These are phyloP conservation scores for Linum usitatissimum DNA, from an alignment of 345 rosid species.

Conservation along the genomic window DNA sequence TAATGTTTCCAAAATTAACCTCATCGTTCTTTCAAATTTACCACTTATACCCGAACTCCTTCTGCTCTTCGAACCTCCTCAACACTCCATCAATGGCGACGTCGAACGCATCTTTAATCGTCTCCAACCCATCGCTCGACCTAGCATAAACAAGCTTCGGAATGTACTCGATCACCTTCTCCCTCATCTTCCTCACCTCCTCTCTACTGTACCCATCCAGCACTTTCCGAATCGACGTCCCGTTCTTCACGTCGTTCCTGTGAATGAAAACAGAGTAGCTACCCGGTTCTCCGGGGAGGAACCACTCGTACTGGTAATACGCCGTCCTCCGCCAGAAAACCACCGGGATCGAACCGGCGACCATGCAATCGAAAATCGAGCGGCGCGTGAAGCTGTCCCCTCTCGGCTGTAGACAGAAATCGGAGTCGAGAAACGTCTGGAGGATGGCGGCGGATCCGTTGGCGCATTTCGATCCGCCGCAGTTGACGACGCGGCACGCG, in stretches of 20 bases:
- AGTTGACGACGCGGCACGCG: conserved; percentile 54
- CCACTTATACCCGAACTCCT: conserved; percentile 58
- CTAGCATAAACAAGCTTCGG: conserved; percentile 64
- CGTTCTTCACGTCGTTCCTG: conserved; percentile 61
- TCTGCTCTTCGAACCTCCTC: conserved; percentile 69
- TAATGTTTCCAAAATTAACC: background rate
- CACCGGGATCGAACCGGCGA: conserved; percentile 94
- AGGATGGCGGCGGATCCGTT: conserved; percentile 70
- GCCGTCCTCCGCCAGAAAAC: conserved; percentile 88
- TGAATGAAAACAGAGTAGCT: conserved; percentile 80
- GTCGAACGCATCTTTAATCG: conserved; percentile 75
- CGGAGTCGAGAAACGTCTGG: conserved; percentile 63
- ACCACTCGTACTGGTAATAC: conserved; percentile 85
- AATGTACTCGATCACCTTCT: conserved; percentile 56
- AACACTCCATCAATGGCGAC: conserved; percentile 79
- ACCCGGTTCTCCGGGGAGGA: conserved; percentile 54
- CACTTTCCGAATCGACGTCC: conserved; percentile 48
- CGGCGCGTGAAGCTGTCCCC: conserved; percentile 94
- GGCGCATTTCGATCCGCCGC: conserved; percentile 45
- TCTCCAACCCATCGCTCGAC: conserved; percentile 50
- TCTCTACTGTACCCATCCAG: conserved; percentile 52
- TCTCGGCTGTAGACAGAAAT: conserved; percentile 84
- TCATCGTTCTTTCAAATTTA: conserved; percentile 1
- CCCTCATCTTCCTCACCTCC: conserved; percentile 62
- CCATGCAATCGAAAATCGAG: conserved; percentile 89